A percentile compares a stretch with the other conserved stretches of the same genome.
Evolutionary conservation across 2,329 filamentous ascomycete genomes (phyloP).

Genomic region (Colletotrichum sp.): DNA sequence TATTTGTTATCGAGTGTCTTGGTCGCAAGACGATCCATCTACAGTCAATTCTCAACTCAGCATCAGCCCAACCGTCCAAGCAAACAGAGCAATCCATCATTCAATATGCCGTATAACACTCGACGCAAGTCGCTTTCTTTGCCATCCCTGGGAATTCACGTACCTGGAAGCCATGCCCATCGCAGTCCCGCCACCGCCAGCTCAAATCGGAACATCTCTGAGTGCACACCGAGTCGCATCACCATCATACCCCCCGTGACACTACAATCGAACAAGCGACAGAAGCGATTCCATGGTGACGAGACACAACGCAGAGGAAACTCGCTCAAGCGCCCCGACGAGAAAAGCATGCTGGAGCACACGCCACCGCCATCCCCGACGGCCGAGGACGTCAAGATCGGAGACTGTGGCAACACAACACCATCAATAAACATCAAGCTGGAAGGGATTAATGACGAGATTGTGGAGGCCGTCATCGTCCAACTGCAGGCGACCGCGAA

Average conservation of each 20-base stretch:
- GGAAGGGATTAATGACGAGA: conserved; percentile 89
- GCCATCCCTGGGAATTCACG: conserved; percentile 89
- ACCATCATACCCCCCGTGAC: conserved; percentile 26
- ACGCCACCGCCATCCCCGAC: conserved; percentile 65
- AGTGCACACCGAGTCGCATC: conserved; percentile 19
- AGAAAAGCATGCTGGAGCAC: conserved; percentile 61
- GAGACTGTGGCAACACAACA: not conserved
- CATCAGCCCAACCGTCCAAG: not conserved
- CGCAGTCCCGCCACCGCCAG: conserved; percentile 58
- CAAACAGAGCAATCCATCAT: not conserved
- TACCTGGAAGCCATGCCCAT: conserved; percentile 71
- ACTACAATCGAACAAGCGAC: conserved; percentile 64
- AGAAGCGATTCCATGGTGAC: conserved; percentile 77
- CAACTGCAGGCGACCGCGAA: conserved; percentile 91
- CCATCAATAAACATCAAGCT: conserved; percentile 54
- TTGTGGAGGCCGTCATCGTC: conserved; percentile 88
- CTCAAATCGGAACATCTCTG: conserved; percentile 22
- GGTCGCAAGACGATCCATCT: not conserved
- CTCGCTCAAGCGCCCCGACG: conserved; percentile 25
- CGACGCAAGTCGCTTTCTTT: conserved; percentile 94
- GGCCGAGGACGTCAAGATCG: not conserved
- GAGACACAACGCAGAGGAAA: conserved; percentile 28
- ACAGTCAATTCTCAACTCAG: not conserved
- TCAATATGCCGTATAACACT: conserved; percentile 91
- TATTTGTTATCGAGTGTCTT: not conserved